Evolutionary conservation across 2,329 filamentous ascomycete species (phyloP), one percentile per base, ranked within the genome.

Genomic region (Cucurbitaria berberidis): DNA sequence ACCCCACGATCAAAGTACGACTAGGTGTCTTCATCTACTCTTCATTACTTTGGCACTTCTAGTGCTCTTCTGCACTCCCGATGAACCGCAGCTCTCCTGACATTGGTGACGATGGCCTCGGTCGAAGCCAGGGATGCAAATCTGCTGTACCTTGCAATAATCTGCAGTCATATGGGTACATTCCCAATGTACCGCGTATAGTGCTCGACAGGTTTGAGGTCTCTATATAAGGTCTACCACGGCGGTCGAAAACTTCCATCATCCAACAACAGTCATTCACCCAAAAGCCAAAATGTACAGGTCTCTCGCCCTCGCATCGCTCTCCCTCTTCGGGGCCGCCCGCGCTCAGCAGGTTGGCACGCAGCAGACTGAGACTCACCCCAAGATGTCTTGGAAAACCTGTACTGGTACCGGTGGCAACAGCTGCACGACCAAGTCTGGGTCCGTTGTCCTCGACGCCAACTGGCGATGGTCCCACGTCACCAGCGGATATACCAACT

Each of bases 391-490:
- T 49, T 77, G 73, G 66, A 64, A 75, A 53, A 68, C 60, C 15
- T 79, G 77, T 63, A 77, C 75, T 41, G 69, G 71, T 18, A 74
- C 64, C 15, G 75, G 75, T 15, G 70, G 72, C 48, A 72, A 42
- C 46, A 73, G 69, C 66, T 79, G 77, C 58, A 73, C 72, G 8
- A 66, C 62, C 34, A 72, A 76, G 60, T 45, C 60, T 24, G 73
- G 68, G 30, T 67, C 71, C 18, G 59, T 80, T 54, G 72, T 74
- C n/a, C 66, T 80, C 29, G 78, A 80, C 60, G 67, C 77, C 53
- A 81, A 82, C 72, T 82, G 80, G 80, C 77, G 80, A 56, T 82
- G 80, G 80, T 54, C 77, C 19, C 80, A 82, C 69, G 70, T 73
- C 32, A 74, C 66, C 45, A 66, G 60, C 46, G 77, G 77, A 36